Percentiles rank a stretch among this genome's conserved stretches.
Conservation (phyloP, 768 basidiomycete species). For the Tylopilus subfusipes region DNA sequence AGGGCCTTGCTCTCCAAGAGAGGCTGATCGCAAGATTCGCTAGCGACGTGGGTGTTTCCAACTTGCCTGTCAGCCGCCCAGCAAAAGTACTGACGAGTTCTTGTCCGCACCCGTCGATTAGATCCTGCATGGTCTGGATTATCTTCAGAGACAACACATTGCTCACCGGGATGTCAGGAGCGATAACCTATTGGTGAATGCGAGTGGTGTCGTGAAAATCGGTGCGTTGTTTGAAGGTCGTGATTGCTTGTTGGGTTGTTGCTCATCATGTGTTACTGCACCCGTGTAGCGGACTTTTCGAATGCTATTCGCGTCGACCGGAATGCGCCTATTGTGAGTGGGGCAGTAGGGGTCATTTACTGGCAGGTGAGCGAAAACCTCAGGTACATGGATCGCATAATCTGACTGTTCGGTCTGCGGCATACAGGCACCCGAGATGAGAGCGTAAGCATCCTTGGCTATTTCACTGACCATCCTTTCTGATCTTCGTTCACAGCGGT, state of each 20-base stretch:
- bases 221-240: slow-evolving; percentile 40
- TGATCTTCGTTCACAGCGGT: slow-evolving; percentile 40
- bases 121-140: slow-evolving; percentile 65
- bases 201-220: slow-evolving; percentile 67
- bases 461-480: neutral
- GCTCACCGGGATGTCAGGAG: slow-evolving; percentile 84
- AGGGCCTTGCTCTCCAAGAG: slow-evolving; percentile 65
- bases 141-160: slow-evolving; percentile 60
- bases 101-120: slow-evolving; percentile 26
- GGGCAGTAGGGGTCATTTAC: slow-evolving; percentile 67
- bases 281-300: slow-evolving; percentile 69
- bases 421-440: slow-evolving; percentile 67
- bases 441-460: slow-evolving; percentile 46
- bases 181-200: slow-evolving; percentile 75
- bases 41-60: slow-evolving; percentile 58
- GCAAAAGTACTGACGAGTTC: neutral
- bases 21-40: slow-evolving; percentile 70
- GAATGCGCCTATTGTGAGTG: slow-evolving; percentile 49
- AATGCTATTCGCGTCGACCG: slow-evolving; percentile 59
- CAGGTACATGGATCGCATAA: neutral
- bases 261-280: neutral
- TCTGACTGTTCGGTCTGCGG: neutral
- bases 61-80: neutral
- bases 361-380: slow-evolving; percentile 59
- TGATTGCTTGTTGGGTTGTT: neutral